A percentile compares a stretch with the other conserved stretches of the same genome.
These are phyloP conservation scores for Penicillium decumbens DNA, from an alignment of 2,329 filamentous ascomycete genomes.

Conservation along the genomic window DNA sequence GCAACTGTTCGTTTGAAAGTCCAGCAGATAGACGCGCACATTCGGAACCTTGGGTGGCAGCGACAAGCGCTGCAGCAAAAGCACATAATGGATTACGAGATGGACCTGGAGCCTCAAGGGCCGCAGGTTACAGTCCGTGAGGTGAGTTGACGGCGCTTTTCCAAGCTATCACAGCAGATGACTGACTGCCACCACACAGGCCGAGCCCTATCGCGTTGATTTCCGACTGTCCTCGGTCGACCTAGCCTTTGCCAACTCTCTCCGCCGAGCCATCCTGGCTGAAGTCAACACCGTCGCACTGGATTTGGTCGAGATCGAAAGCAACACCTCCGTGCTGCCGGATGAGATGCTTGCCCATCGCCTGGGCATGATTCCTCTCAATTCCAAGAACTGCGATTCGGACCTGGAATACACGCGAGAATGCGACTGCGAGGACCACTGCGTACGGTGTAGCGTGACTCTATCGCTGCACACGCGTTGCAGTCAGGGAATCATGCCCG, in stretches of 20 bases:
- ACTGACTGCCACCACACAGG: conserved; percentile 47
- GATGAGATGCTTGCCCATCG: conserved; percentile 95
- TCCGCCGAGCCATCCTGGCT: conserved; percentile 84
- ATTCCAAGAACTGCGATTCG: conserved; percentile 74
- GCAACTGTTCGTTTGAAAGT: not conserved
- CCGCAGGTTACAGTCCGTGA: conserved; percentile 48
- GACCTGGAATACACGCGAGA: conserved; percentile 81
- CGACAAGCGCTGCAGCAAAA: conserved; percentile 22
- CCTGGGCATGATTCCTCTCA: conserved; percentile 82
- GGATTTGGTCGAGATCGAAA: conserved; percentile 86
- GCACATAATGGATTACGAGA: conserved; percentile 43
- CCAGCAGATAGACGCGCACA: conserved; percentile 4
- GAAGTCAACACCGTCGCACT: conserved; percentile 94
- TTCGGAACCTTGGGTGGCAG: conserved; percentile 16
- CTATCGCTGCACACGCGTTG: conserved; percentile 82
- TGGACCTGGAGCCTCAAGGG: conserved; percentile 47
- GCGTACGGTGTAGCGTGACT: conserved; percentile 82
- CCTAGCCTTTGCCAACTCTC: conserved; percentile 84
- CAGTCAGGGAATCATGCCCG: conserved; percentile 81
- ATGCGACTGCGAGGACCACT: conserved; percentile 94
- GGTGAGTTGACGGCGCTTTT: conserved; percentile 22
- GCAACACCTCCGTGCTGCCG: conserved; percentile 90
- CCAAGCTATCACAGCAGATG: not conserved
- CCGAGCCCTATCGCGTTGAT: conserved; percentile 74
- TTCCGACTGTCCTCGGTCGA: conserved; percentile 89